Evolutionary conservation across 2,329 filamentous ascomycete genomes (phyloP).

Genomic region (Cordyceps fumosorosea): DNA sequence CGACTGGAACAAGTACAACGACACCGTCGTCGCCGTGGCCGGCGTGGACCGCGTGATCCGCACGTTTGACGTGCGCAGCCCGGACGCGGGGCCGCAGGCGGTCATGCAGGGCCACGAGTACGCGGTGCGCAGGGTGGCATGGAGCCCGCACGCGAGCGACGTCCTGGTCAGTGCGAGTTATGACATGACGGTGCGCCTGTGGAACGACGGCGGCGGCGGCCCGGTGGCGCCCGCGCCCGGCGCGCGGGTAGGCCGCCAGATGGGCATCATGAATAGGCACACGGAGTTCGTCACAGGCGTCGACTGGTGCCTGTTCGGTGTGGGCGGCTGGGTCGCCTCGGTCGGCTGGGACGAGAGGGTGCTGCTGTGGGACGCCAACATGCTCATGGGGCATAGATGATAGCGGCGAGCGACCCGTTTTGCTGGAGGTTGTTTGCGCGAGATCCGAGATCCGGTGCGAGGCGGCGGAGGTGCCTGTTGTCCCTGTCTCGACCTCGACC

Average conservation of each 20-base stretch:
- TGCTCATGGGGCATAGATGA: slow-evolving; percentile 30
- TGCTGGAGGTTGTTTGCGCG: not conserved
- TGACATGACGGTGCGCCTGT: slow-evolving; percentile 94
- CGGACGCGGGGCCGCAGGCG: slow-evolving; percentile 62
- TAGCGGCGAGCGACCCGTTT: not conserved
- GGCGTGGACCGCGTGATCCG: slow-evolving; percentile 84
- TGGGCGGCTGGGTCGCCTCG: slow-evolving; percentile 90
- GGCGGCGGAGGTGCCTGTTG: too few species aligned
- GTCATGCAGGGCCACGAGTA: slow-evolving; percentile 84
- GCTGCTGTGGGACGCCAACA: slow-evolving; percentile 81
- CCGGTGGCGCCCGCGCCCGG: slow-evolving; percentile 28
- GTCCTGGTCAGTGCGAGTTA: slow-evolving; percentile 85
- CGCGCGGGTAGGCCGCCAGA: slow-evolving; percentile 55
- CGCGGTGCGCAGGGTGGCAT: slow-evolving; percentile 76
- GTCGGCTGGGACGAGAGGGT: slow-evolving; percentile 92
- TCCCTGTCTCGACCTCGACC: too few species aligned
- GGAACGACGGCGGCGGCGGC: slow-evolving; percentile 61
- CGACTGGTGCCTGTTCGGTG: slow-evolving; percentile 96
- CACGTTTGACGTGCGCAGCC: slow-evolving; percentile 82
- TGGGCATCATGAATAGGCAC: slow-evolving; percentile 85
- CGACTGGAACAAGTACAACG: slow-evolving; percentile 98
- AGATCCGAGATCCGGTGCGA: not conserved
- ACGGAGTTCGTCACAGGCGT: slow-evolving; percentile 95
- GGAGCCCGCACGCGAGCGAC: slow-evolving; percentile 91
- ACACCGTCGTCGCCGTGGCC: slow-evolving; percentile 75